Percentiles rank a stretch among this genome's conserved stretches.
These are phyloP conservation scores for Saccharomyces hybrid DNA, from an alignment of 1,139 yeast genomes.

Conservation along the genomic window DNA sequence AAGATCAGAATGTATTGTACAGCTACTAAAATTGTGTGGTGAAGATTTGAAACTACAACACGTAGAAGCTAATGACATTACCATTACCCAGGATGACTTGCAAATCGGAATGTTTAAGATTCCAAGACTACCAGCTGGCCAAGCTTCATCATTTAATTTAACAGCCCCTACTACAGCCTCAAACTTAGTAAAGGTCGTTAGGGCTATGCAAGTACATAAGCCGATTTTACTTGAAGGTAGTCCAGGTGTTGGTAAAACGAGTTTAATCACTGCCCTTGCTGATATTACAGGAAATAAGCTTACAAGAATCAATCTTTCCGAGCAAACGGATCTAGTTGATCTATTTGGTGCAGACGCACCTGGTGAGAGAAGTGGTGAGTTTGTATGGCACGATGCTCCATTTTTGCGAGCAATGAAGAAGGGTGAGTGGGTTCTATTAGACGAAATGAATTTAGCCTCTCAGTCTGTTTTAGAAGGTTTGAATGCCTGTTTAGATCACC, in stretches of 20 bases:
- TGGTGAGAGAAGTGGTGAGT: conserved; percentile 84
- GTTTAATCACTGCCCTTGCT: conserved; percentile 82
- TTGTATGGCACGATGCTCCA: conserved; percentile 97
- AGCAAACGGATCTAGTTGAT: conserved; percentile 92
- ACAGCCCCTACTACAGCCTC: conserved; percentile 88
- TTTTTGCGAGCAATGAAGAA: conserved; percentile 91
- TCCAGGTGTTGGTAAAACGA: conserved; percentile 98
- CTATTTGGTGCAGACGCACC: conserved; percentile 96
- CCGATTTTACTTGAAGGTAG: conserved; percentile 93
- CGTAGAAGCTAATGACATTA: conserved; percentile 27
- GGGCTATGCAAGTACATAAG: conserved; percentile 87
- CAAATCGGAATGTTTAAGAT: conserved; percentile 47
- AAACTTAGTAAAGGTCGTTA: conserved; percentile 79
- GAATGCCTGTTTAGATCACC: conserved; percentile 94
- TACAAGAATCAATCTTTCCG: conserved; percentile 88
- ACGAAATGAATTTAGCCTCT: conserved; percentile 97
- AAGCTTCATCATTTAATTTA: conserved; percentile 49
- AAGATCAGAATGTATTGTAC: conserved; percentile 49
- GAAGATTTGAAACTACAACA: conserved; percentile 37
- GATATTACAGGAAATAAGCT: conserved; percentile 68
- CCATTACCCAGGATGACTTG: conserved; percentile 31
- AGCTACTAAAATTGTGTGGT: conserved; percentile 42
- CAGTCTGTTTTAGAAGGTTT: conserved; percentile 95
- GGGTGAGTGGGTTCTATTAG: conserved; percentile 96
- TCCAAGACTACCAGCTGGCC: conserved; percentile 30